Base-by-base conservation (phyloP, 768 basidiomycete species). In the Lactarius trivialis region DNA sequence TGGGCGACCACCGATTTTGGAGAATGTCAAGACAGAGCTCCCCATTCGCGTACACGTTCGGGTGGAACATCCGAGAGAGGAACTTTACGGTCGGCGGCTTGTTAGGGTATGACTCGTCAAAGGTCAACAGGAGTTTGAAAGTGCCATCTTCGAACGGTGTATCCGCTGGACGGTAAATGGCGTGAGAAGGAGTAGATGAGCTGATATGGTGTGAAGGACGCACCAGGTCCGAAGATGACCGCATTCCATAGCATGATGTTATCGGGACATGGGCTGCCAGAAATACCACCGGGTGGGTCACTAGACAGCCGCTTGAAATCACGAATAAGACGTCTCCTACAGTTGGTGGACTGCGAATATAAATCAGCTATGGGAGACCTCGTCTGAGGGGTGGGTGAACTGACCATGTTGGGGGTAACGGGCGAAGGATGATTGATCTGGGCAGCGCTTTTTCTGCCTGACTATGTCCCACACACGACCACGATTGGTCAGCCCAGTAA, bases 171-270 rank as follows among this genome's bases (percentile, higher is more conserved):
- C 37, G 37, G 43, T 15, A 64, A 21, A 36, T 14, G 53, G 62
- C 60, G 37, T 39, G 26, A 50, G 58, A 32, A 30, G 39, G 33
- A 14, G 15, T 2, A 59, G 41, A 6, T 1, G 39, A 41, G 24
- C 6, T 28, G 39, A 48, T 58, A 24, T 12, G 15, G 21, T 26
- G 45, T 11, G 12, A 30, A 7, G 37, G 19, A 76, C 88, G 70
- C 62, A 94, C 96, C 89, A 75, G 97, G 97, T 3, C 97, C 97
- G 71, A 99, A 98, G 65, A 99, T 99, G 60, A 99, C 97, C 1
- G 97, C 97, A 70, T 99, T 99, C 97, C 97, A 99, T 17, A 98
- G 81, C 93, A 98, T 97, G 74, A 99, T 97, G 73, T 98, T 98
- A 73, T 98, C 97, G 2, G 93, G 88, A 71, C 93, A 94, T 71